Evolutionary conservation across 176 grass and related monocot species (phyloP).

Genomic region (Dendrocalamus sinicus): DNA sequence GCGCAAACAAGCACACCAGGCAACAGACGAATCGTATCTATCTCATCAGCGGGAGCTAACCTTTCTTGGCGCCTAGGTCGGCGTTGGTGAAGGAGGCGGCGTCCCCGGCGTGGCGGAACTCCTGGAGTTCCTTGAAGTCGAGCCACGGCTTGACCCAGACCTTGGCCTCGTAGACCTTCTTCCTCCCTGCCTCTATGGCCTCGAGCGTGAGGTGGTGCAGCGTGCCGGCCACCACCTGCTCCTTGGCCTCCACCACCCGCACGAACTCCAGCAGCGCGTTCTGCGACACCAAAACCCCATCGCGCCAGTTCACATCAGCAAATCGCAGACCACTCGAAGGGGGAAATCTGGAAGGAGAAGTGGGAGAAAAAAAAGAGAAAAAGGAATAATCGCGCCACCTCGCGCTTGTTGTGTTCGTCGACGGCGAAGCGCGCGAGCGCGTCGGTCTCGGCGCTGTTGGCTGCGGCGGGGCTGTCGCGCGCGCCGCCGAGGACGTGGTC

Average conservation of each 20-base stretch:
- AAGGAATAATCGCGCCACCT: conserved; percentile 42
- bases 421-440: conserved; percentile 84
- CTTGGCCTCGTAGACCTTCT: conserved; percentile 95
- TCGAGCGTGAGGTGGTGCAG: conserved; percentile 88
- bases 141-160: conserved; percentile 97
- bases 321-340: background rate
- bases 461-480: conserved; percentile 33
- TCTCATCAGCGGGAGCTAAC: conserved; percentile 29
- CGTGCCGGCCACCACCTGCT: conserved; percentile 86
- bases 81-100: conserved; percentile 53
- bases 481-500: conserved; percentile 51
- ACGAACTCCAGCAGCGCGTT: conserved; percentile 83
- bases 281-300: conserved; percentile 42
- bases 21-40: background rate
- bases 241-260: conserved; percentile 85
- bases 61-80: conserved; percentile 64
- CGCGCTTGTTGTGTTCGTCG: conserved; percentile 85
- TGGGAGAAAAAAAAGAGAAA: no score
- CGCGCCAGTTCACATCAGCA: background rate
- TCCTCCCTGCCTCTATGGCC: conserved; percentile 69
- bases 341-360: no score
- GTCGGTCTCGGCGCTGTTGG: conserved; percentile 78
- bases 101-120: conserved; percentile 59
- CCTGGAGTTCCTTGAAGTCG: conserved; percentile 90
- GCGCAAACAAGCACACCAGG: background rate